Evolutionary conservation across 2,329 filamentous ascomycete genomes (phyloP).

Genomic region (Clonostachys chloroleuca): DNA sequence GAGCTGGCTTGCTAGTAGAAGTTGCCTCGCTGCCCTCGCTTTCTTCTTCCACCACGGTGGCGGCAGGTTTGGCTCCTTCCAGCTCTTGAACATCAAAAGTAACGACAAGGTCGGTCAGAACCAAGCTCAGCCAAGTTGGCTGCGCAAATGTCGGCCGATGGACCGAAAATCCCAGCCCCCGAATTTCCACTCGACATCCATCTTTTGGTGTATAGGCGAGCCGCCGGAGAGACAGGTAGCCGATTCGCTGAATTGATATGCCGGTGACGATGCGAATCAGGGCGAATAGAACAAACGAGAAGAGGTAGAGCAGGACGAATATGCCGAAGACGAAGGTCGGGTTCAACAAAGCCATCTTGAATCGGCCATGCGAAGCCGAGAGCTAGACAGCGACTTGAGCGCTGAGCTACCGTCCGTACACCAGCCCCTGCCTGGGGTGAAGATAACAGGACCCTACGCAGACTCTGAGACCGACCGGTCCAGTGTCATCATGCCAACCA

Average conservation of each 20-base stretch:
- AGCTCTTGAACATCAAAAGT: slow-evolving; percentile 73
- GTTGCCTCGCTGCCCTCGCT: neutral
- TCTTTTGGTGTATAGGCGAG: slow-evolving; percentile 87
- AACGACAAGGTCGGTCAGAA: slow-evolving; percentile 79
- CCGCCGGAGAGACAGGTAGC: slow-evolving; percentile 85
- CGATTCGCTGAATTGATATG: slow-evolving; percentile 91
- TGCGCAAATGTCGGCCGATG: slow-evolving; percentile 96
- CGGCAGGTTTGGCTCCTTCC: slow-evolving; percentile 37
- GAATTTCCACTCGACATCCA: slow-evolving; percentile 84
- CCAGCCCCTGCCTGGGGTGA: too few species aligned
- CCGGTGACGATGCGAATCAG: slow-evolving; percentile 89
- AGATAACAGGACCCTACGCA: too few species aligned
- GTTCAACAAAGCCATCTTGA: slow-evolving; percentile 59
- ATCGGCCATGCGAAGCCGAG: neutral
- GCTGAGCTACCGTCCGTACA: too few species aligned
- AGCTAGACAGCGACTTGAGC: neutral
- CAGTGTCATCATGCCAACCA: too few species aligned
- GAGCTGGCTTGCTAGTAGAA: slow-evolving; percentile 3
- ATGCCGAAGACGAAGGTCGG: slow-evolving; percentile 85
- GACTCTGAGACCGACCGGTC: too few species aligned
- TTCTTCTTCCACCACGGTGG: slow-evolving; percentile 13
- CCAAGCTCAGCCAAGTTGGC: slow-evolving; percentile 92
- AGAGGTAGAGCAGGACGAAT: slow-evolving; percentile 80
- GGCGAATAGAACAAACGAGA: slow-evolving; percentile 90
- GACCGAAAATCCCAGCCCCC: slow-evolving; percentile 80